These are phyloP conservation scores for Nemania abortiva DNA, from an alignment of 2,329 filamentous ascomycete species.

Conservation along the genomic window DNA sequence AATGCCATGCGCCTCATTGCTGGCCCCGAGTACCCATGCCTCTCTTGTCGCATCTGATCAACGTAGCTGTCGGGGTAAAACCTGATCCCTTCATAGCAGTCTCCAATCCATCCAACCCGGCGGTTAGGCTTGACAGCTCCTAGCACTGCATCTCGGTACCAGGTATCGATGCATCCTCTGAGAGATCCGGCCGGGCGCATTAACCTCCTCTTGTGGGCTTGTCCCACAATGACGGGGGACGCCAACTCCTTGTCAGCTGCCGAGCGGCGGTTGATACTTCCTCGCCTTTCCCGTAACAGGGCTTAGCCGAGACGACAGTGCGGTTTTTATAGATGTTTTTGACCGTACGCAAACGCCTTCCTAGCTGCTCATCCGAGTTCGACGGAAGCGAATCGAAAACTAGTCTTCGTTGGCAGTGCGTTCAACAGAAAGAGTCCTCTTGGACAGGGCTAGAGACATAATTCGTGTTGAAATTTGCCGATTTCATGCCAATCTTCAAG, in stretches of 20 bases:
- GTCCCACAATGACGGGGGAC: constrained; percentile 60
- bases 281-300: constrained; percentile 60
- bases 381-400: constrained; percentile 91
- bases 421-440: constrained; percentile 77
- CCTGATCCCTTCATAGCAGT: constrained; percentile 37
- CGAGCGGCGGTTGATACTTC: constrained; percentile 50
- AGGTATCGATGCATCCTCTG: constrained; percentile 60
- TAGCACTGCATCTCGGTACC: constrained; percentile 57
- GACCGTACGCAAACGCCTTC: constrained; percentile 81
- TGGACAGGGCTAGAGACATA: constrained; percentile 42
- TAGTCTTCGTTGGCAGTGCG: constrained; percentile 88
- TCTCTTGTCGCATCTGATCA: constrained; percentile 45
- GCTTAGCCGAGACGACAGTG: constrained; percentile 66
- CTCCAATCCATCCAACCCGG: constrained; percentile 46
- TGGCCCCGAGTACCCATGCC: constrained; percentile 59
- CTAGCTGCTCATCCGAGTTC: constrained; percentile 55
- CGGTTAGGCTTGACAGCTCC: constrained; percentile 52
- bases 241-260: constrained; percentile 58
- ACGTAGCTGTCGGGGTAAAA: constrained; percentile 44
- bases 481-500: constrained; percentile 43
- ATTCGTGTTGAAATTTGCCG: constrained; percentile 46
- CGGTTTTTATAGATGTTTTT: constrained; percentile 99
- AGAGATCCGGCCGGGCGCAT: constrained; percentile 70
- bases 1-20: constrained; percentile 52
- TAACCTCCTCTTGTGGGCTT: constrained; percentile 61